Percentiles rank a stretch among this genome's conserved stretches.
Evolutionary conservation across 257 asterid genomes (phyloP).

Genomic region (Jacaranda mimosifolia): DNA sequence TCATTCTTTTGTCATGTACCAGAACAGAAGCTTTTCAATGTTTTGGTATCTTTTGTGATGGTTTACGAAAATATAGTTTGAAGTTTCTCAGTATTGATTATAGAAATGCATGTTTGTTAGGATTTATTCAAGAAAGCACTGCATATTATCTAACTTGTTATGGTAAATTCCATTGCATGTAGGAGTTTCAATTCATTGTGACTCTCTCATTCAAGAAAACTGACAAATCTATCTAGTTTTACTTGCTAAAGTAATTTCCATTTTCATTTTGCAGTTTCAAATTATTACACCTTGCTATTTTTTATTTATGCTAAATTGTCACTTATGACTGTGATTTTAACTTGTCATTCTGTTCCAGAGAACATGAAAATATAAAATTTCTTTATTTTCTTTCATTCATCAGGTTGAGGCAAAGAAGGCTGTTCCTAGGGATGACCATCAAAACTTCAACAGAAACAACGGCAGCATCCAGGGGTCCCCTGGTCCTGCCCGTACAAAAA

Average conservation of each 20-base stretch:
- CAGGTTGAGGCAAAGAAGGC: conserved; percentile 70
- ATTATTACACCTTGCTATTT: too few species aligned
- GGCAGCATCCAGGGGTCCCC: conserved; percentile 56
- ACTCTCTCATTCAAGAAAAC: neutral
- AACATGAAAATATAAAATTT: neutral
- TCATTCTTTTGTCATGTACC: neutral
- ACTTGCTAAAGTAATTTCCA: neutral
- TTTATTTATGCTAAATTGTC: neutral
- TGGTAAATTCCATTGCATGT: neutral
- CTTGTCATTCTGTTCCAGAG: neutral
- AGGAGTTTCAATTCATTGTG: too few species aligned
- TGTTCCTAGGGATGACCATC: conserved; percentile 61
- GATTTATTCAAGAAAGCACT: neutral
- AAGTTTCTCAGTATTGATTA: conserved; percentile 2
- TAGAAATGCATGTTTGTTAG: conserved; percentile 1
- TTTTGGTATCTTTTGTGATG: neutral
- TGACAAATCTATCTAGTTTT: neutral
- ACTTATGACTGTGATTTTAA: neutral
- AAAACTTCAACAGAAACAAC: conserved; percentile 42
- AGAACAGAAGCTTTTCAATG: neutral
- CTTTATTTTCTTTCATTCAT: conserved; percentile 14
- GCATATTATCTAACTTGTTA: neutral
- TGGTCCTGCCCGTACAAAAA: conserved; percentile 50
- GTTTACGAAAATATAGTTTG: conserved; percentile 1
- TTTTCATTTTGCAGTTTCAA: too few species aligned